These are phyloP conservation scores for Bombardia bombarda DNA, from an alignment of 495 filamentous ascomycete species.

Conservation along the genomic window DNA sequence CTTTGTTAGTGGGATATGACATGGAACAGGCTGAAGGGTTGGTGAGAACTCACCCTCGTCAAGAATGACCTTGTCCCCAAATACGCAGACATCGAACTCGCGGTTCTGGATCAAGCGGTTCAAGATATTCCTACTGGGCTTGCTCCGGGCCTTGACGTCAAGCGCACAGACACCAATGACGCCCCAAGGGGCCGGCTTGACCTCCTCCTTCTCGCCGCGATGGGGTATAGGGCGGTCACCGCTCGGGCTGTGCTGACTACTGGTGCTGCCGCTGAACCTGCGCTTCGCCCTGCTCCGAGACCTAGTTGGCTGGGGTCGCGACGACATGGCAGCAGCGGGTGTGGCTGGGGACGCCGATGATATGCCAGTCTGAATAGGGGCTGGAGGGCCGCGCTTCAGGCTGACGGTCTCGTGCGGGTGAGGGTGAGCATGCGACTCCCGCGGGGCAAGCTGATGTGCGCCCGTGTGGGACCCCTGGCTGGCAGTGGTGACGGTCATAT, in stretches of 20 bases:
- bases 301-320: conserved; percentile 40
- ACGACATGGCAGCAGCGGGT: conserved; percentile 5
- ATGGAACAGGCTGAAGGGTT: too few species aligned
- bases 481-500: conserved; percentile 47
- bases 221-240: conserved; percentile 40
- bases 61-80: conserved; percentile 96
- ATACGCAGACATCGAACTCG: conserved; percentile 93
- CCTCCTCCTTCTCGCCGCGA: conserved; percentile 40
- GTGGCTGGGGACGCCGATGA: too few species aligned
- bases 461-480: conserved; percentile 28
- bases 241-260: conserved; percentile 58
- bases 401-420: conserved; percentile 32
- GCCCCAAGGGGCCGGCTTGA: conserved; percentile 42
- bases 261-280: conserved; percentile 69
- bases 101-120: conserved; percentile 82
- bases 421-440: conserved; percentile 27
- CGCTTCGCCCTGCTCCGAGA: conserved; percentile 68
- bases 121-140: conserved; percentile 90
- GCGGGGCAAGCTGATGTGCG: conserved; percentile 35
- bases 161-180: conserved; percentile 90
- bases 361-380: too few species aligned
- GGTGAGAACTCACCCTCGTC: conserved; percentile 61
- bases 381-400: conserved; percentile 10
- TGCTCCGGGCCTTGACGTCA: conserved; percentile 92
- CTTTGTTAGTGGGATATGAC: too few species aligned